Base-by-base conservation (phyloP, 139 green algal species). In the Chlorella sp. region DNA sequence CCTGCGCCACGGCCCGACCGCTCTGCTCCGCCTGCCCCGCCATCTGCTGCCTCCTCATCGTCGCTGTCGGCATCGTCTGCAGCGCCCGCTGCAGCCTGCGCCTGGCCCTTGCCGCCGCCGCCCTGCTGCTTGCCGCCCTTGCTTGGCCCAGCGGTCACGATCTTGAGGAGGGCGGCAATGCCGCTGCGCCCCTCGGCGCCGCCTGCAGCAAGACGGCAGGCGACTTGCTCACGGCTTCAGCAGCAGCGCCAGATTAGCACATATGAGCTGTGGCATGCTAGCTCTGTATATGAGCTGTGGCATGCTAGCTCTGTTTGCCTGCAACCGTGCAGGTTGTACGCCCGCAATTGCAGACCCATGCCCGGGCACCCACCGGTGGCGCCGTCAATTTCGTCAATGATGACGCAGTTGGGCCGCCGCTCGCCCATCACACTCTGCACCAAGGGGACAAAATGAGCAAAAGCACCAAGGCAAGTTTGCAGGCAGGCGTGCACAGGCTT, bases 381-480 rank as follows among this genome's bases (percentile, higher is more conserved):
- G 22, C 97, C 97, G 73, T 99, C 97, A 41, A 99, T 94, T 88
- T 99, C 97, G 76, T 99, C 97, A 60, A 99, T 92, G 60, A 99
- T 92, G 62, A 99, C 89, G 81, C 93, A 97, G 82, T 97, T 98
- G 73, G 96, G 96, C 44, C 90, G 89, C 19, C 79, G 86, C 38
- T 92, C 86, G 11, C 88, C 90, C 67, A 94, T 87, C 64, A 84
- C 79, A 43, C 79, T 84, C 79, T 84, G 77, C 77, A 46, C 14
- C 16, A 24, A 54, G 40, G 70, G 1, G 40, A 40, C 32, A 70
- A 17, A 69, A 8, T 17, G 26, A 36, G 3, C 56, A 24, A 65
- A 20, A 28, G 16, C 56, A 24, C 56, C 11, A 30, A 65, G 19
- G 14, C 22, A 24, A 7, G 9, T 4, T 30, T 68, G 60, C 60